Conservation (phyloP, 23 red algal genomes). For the Cyanidiococcus yangmingshanensis region DNA sequence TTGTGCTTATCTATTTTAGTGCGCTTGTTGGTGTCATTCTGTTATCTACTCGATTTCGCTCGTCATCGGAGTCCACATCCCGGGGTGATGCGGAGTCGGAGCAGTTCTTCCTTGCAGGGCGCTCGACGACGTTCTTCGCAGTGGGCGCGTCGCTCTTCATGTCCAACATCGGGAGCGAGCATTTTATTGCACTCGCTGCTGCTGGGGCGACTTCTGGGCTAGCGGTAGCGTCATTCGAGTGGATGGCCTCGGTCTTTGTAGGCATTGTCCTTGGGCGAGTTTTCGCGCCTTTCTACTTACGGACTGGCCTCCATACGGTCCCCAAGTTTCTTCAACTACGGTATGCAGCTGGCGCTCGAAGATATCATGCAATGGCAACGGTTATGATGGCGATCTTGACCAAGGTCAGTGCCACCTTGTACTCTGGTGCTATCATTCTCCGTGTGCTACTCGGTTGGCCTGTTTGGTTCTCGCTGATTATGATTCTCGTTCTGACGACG, state of each 20-base stretch:
- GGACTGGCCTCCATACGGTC: slow-evolving; percentile 8
- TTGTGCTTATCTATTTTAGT: not conserved
- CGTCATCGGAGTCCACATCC: not conserved
- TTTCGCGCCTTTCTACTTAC: slow-evolving; percentile 19
- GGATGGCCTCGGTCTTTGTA: slow-evolving; percentile 20
- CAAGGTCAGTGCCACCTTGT: slow-evolving; percentile 26
- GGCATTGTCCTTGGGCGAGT: slow-evolving; percentile 17
- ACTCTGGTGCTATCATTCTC: slow-evolving; percentile 27
- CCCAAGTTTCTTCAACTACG: slow-evolving; percentile 25
- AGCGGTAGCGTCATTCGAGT: slow-evolving; percentile 27
- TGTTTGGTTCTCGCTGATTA: slow-evolving; percentile 17
- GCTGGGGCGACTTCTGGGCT: slow-evolving; percentile 19
- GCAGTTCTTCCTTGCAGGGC: slow-evolving; percentile 19
- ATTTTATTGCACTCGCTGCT: slow-evolving; percentile 22
- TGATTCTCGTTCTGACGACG: slow-evolving; percentile 4
- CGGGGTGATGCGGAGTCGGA: not conserved
- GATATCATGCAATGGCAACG: not conserved
- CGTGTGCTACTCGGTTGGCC: slow-evolving; percentile 23
- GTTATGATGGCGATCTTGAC: slow-evolving; percentile 10
- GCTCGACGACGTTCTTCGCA: slow-evolving; percentile 16
- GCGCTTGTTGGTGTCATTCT: not conserved
- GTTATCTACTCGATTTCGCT: not conserved
- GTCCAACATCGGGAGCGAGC: slow-evolving; percentile 28
- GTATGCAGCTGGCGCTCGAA: slow-evolving; percentile 2
- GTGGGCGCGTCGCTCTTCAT: slow-evolving; percentile 28